These are phyloP conservation scores for Raffaelea arxii DNA, from an alignment of 2,329 filamentous ascomycete genomes.

Conservation along the genomic window DNA sequence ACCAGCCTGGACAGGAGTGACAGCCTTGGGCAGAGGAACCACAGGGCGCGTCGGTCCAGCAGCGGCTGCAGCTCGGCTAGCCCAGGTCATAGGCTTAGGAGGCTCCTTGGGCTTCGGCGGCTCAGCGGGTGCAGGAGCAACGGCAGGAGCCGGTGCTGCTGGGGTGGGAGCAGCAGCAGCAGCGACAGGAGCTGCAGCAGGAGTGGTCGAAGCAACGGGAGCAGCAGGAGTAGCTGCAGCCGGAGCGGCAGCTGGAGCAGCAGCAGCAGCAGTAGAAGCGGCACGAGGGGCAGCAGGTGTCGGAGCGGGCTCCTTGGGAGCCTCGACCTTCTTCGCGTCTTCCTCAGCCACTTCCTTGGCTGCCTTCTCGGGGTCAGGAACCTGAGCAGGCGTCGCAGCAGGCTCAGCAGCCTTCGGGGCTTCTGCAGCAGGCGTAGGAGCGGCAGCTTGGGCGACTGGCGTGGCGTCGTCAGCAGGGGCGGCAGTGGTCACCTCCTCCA, in stretches of 20 bases:
- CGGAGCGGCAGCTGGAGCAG: conserved; percentile 41
- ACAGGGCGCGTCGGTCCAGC: conserved; percentile 41
- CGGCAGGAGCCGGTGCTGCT: conserved; percentile 13
- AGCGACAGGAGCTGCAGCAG: conserved; percentile 19
- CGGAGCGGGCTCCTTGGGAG: conserved; percentile 54
- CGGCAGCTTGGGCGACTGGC: conserved; percentile 33
- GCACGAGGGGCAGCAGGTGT: conserved; percentile 40
- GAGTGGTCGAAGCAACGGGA: conserved; percentile 39
- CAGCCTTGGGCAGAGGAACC: conserved; percentile 48
- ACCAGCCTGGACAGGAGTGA: too few species aligned
- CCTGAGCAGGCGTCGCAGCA: conserved; percentile 1
- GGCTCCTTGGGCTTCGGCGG: conserved; percentile 37
- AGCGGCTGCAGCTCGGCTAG: conserved; percentile 55
- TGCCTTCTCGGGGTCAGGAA: conserved; percentile 40
- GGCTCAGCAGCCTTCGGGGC: conserved; percentile 19
- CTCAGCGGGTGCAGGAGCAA: conserved; percentile 34
- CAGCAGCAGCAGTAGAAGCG: conserved; percentile 31
- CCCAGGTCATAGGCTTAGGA: conserved; percentile 64
- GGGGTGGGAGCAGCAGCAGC: conserved; percentile 5
- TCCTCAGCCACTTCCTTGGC: conserved; percentile 45
- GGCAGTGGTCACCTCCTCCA: conserved; percentile 49
- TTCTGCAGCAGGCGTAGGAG: conserved; percentile 18
- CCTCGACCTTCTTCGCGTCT: conserved; percentile 47
- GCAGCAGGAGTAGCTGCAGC: conserved; percentile 44
- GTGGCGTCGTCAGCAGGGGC: conserved; percentile 21